phyloP scores from a whole-genome alignment of 2,329 filamentous ascomycete species.

The Fusarium goolgardi region DNA sequence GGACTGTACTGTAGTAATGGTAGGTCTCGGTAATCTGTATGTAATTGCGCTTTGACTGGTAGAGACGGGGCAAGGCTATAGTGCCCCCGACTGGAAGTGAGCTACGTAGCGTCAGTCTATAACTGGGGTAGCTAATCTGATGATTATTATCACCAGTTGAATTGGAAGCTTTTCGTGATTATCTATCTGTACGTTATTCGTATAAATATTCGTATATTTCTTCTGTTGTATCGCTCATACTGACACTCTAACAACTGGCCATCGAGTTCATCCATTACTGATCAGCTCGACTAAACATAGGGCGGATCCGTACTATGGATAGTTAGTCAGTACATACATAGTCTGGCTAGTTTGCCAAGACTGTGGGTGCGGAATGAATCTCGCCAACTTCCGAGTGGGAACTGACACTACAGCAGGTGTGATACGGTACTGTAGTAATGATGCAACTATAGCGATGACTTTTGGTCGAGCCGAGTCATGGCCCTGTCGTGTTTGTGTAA shows the following conservation, averaged over 20 bases:
- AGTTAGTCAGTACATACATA: not conserved
- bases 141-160: not conserved
- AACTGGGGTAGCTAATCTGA: not conserved
- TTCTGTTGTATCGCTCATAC: not conserved
- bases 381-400: slow-evolving; percentile 10
- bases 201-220: not conserved
- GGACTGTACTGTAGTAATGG: slow-evolving; percentile 3
- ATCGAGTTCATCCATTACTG: not conserved
- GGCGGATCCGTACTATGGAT: not conserved
- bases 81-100: not conserved
- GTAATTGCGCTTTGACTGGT: slow-evolving; percentile 31
- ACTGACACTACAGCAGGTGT: not conserved
- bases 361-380: slow-evolving; percentile 8
- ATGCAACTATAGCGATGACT: slow-evolving; percentile 6
- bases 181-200: not conserved
- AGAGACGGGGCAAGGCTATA: slow-evolving; percentile 2
- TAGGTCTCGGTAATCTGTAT: slow-evolving; percentile 31
- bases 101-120: not conserved
- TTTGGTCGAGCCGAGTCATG: slow-evolving; percentile 34
- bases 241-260: not conserved
- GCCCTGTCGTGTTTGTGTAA: slow-evolving; percentile 25
- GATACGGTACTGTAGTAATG: not conserved
- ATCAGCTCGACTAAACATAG: slow-evolving; percentile 1
- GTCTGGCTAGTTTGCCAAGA: not conserved
- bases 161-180: not conserved